Conservation (phyloP, 306 rosid species). For the Nissolia schottii region DNA sequence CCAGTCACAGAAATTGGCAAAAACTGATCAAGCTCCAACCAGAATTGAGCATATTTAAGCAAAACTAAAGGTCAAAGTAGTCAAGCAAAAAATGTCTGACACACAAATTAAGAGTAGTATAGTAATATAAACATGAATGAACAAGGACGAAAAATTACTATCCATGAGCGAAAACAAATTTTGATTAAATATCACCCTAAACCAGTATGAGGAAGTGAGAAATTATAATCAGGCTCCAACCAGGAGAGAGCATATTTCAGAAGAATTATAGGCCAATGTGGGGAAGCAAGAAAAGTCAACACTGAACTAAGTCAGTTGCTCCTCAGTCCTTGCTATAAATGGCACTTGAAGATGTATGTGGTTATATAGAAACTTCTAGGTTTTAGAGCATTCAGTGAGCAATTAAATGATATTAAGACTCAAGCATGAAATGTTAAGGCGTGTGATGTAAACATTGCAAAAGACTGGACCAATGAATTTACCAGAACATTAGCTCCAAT, state of each 20-base stretch:
- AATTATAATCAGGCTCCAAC: background rate
- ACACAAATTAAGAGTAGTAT: background rate
- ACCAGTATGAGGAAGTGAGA: constrained; percentile 1
- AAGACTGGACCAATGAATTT: constrained; percentile 23
- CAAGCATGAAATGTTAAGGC: constrained; percentile 5
- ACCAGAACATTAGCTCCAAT: constrained; percentile 95
- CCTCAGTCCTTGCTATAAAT: background rate
- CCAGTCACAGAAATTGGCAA: background rate
- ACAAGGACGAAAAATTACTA: background rate
- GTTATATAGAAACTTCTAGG: background rate
- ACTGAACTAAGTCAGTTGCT: background rate
- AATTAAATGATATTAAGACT: background rate
- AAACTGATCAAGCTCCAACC: background rate
- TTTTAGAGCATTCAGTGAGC: constrained; percentile 4
- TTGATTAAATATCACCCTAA: background rate
- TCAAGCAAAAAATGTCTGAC: constrained; percentile 10
- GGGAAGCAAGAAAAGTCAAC: background rate
- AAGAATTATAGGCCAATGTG: background rate
- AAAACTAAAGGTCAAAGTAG: background rate
- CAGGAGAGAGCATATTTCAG: background rate
- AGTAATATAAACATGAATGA: background rate
- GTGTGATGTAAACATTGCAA: background rate
- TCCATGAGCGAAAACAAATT: background rate
- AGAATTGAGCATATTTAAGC: background rate
- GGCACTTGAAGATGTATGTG: background rate